Conservation (phyloP, 116 monocot genomes). For the Posidonia oceanica region DNA sequence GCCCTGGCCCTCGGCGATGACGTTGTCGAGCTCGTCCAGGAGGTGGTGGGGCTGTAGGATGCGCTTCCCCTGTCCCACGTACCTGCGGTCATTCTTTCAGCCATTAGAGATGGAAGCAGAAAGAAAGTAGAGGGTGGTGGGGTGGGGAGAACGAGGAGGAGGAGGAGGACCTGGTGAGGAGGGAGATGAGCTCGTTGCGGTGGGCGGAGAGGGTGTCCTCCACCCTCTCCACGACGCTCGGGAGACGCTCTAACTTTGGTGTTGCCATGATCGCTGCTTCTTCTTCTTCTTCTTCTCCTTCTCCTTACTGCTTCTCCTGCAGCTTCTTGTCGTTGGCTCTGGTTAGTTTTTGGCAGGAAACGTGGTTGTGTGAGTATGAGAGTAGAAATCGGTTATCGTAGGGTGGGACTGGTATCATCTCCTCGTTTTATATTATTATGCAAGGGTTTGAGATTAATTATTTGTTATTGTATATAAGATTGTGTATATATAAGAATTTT, state of each 20-base stretch:
- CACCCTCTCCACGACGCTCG: conserved; percentile 75
- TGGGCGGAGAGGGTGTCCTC: conserved; percentile 81
- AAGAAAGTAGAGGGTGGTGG: neutral
- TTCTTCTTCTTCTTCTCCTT: neutral
- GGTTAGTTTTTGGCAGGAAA: neutral
- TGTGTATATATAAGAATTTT: too few species aligned
- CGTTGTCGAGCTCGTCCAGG: conserved; percentile 55
- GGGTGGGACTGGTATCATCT: neutral
- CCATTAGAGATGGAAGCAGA: neutral
- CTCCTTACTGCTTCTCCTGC: too few species aligned
- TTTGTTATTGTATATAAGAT: neutral
- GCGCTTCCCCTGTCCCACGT: conserved; percentile 70
- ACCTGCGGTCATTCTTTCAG: conserved; percentile 21
- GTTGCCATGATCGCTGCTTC: conserved; percentile 29
- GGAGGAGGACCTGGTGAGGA: conserved; percentile 51
- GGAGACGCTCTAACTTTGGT: conserved; percentile 37
- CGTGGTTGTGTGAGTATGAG: neutral
- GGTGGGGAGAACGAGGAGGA: neutral
- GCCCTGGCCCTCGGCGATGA: conserved; percentile 22
- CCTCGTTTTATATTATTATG: neutral
- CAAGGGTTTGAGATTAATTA: too few species aligned
- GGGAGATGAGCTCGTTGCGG: conserved; percentile 88
- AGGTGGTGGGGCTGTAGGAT: conserved; percentile 91
- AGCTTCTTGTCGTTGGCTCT: neutral
- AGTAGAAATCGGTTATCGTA: neutral